Evolutionary conservation across 257 asterid genomes (phyloP).

Genomic region (Salvia rosmarinus): DNA sequence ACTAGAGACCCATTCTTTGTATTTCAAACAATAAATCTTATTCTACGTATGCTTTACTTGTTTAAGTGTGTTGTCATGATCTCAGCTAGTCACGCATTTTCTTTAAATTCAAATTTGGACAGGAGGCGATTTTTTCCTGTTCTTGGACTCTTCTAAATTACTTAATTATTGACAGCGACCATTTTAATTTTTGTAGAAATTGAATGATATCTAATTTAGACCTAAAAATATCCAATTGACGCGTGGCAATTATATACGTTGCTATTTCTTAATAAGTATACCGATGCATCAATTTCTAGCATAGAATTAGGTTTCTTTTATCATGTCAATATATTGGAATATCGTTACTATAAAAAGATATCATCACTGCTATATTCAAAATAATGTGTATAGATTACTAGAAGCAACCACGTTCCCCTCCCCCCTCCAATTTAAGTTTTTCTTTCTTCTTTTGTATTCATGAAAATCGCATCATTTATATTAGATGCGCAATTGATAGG

Average conservation of each 20-base stretch:
- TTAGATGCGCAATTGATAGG: too few species aligned
- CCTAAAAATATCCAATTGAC: neutral
- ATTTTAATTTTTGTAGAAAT: neutral
- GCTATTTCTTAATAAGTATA: neutral
- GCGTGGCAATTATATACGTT: neutral
- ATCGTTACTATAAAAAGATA: neutral
- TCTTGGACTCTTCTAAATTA: conserved; percentile 21
- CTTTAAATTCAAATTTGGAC: neutral
- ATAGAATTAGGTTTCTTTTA: neutral
- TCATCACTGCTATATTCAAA: too few species aligned
- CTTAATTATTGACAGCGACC: neutral
- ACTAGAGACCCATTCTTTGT: neutral
- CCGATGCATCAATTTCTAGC: neutral
- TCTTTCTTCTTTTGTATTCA: too few species aligned
- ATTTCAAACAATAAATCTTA: neutral
- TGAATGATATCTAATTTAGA: neutral
- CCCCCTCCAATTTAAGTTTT: neutral
- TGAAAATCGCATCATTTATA: too few species aligned
- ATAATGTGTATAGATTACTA: too few species aligned
- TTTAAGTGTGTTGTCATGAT: conserved; percentile 4
- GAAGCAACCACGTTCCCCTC: too few species aligned
- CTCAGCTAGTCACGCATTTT: conserved; percentile 2
- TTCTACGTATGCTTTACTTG: conserved; percentile 29
- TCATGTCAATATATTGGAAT: neutral
- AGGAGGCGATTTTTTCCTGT: neutral